Conservation (phyloP, 208 protist species). For the Naegleria fowleri region DNA sequence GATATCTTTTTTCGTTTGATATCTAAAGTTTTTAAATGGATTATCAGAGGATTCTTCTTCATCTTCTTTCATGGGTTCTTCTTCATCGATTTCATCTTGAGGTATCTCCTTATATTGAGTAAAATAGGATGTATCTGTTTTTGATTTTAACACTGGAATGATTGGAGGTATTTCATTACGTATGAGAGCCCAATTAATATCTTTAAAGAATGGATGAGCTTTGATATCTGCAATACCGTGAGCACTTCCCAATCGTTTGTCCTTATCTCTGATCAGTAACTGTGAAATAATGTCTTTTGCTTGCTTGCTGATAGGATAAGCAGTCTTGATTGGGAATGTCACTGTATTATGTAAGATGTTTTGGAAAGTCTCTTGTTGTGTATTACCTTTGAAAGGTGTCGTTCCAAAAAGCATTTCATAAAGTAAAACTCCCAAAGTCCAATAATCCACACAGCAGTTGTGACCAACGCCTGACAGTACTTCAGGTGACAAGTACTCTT, state of each 20-base stretch:
- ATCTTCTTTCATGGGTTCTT: neutral
- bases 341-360: neutral
- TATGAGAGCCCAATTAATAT: slow-evolving; percentile 24
- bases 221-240: slow-evolving; percentile 25
- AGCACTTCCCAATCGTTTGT: neutral
- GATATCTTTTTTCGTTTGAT: neutral
- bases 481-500: slow-evolving; percentile 86
- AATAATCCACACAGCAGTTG: slow-evolving; percentile 85
- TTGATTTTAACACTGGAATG: neutral
- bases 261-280: neutral
- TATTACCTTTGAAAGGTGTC: neutral
- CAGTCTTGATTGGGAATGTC: neutral
- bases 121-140: neutral
- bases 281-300: neutral
- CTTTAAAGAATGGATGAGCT: slow-evolving; percentile 28
- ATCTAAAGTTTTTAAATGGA: slow-evolving; percentile 11
- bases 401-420: slow-evolving; percentile 51
- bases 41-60: neutral
- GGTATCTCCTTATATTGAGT: neutral
- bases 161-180: slow-evolving; percentile 17
- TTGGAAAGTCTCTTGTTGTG: neutral
- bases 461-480: slow-evolving; percentile 63
- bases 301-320: neutral
- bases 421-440: slow-evolving; percentile 83
- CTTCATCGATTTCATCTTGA: neutral